Evolutionary conservation across 129 eudicot species (phyloP), one percentile per base, ranked within the genome.

Genomic region (Saussurea involucrata): DNA sequence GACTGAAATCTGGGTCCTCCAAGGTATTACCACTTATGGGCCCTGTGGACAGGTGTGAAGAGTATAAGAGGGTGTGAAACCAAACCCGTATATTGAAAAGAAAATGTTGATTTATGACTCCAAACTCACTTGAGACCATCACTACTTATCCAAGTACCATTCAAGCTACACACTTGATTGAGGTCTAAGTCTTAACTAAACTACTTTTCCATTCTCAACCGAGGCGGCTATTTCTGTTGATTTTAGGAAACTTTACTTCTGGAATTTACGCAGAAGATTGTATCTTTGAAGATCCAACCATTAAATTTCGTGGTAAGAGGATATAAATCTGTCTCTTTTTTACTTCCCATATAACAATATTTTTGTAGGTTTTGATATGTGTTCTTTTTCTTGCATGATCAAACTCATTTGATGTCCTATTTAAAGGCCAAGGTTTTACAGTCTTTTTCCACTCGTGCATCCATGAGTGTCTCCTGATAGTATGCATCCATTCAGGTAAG

Each of bases 241-340:
- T 42, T 66, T 44, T 75, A 93, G 98, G 98, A 58, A 72, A 77
- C 66, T 94, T 94, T 83, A 87, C 93, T 68, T 81, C 93, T 80
- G 88, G 77, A 74, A 86, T 94, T 57, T 91, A 94, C 72, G 86
- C 89, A 33, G 96, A 84, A 55, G 96, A 94, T 71, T 94, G 98
- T 81, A 85, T 80, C 67, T 94, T 94, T 78, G 97, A 94, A 86
- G 98, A 94, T 75, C 98, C 98, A 66, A 94, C 98, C 36, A 89
- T 94, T 21, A 83, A 72, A 77, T 94, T 94, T 71, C 89, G 83
- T 25, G 98, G 98, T 93, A 84, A 81, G 76, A 77, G n/a, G 69
- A 65, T 55, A 3, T 8, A 31, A 24, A 71, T 34, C 7, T 22
- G 57, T 44, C 20, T 76, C 22, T 68, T 74, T 6, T 22, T 32